Evolutionary conservation across 805 yeast species (phyloP).

Genomic region (Metschnikowia santaceciliae): DNA sequence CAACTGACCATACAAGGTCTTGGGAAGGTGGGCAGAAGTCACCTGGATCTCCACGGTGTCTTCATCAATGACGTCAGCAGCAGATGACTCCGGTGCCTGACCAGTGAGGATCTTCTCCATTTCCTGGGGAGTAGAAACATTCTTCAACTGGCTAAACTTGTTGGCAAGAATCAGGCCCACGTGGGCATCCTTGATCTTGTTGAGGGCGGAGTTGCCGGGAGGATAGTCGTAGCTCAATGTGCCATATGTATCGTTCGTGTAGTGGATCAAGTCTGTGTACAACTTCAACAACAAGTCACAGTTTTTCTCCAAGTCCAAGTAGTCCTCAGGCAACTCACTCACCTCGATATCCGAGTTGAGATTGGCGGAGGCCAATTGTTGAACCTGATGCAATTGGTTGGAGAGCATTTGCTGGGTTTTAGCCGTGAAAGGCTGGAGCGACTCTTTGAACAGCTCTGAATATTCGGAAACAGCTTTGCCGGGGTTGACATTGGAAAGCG

Average conservation of each 20-base stretch:
- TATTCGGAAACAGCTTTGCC: slow-evolving; percentile 38
- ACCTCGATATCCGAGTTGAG: slow-evolving; percentile 49
- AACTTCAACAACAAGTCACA: slow-evolving; percentile 62
- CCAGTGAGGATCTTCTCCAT: slow-evolving; percentile 55
- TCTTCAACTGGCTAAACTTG: slow-evolving; percentile 56
- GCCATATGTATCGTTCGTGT: slow-evolving; percentile 54
- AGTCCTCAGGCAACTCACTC: slow-evolving; percentile 71
- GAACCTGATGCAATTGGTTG: slow-evolving; percentile 55
- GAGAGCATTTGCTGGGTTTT: slow-evolving; percentile 59
- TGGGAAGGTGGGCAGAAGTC: slow-evolving; percentile 45
- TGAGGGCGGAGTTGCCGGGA: slow-evolving; percentile 47
- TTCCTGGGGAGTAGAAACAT: slow-evolving; percentile 63
- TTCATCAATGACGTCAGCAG: slow-evolving; percentile 9
- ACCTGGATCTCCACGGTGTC: slow-evolving; percentile 28
- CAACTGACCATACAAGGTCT: slow-evolving; percentile 71
- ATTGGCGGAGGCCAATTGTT: slow-evolving; percentile 32
- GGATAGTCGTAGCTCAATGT: slow-evolving; percentile 81
- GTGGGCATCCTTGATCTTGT: slow-evolving; percentile 61
- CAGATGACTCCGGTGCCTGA: slow-evolving; percentile 11
- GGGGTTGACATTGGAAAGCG: slow-evolving; percentile 33
- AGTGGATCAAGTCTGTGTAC: slow-evolving; percentile 47
- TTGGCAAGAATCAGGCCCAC: slow-evolving; percentile 54
- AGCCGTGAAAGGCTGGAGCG: slow-evolving; percentile 51
- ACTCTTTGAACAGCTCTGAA: slow-evolving; percentile 40
- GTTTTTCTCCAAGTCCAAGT: slow-evolving; percentile 60